A percentile compares a stretch with the other conserved stretches of the same genome.
Evolutionary conservation across 352 stramenopile species (phyloP).

Genomic region (Stramenopiles sp.): DNA sequence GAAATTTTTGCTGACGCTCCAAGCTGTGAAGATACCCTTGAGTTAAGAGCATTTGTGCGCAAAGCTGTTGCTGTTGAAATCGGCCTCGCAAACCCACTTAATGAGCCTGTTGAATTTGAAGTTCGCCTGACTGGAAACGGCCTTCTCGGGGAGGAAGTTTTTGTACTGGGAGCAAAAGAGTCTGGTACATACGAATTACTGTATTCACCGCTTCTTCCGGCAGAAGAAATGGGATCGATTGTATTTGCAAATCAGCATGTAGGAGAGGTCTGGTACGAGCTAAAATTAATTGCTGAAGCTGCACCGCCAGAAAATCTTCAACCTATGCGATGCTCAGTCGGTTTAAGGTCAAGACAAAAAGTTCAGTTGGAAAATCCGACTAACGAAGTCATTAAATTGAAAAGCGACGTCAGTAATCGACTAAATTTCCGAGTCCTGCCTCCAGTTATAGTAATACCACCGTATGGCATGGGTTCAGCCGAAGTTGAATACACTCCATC

Average conservation of each 20-base stretch:
- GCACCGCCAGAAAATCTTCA: conserved; percentile 35
- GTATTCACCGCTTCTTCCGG: conserved; percentile 59
- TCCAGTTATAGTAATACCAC: conserved; percentile 31
- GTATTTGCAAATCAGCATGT: conserved; percentile 64
- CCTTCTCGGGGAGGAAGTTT: conserved; percentile 46
- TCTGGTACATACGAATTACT: conserved; percentile 64
- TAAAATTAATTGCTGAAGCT: conserved; percentile 45
- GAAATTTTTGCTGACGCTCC: conserved; percentile 39
- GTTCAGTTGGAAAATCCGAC: conserved; percentile 70
- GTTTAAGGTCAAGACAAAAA: conserved; percentile 41
- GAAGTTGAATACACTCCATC: conserved; percentile 66
- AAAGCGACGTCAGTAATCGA: conserved; percentile 43
- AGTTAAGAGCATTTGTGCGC: conserved; percentile 53
- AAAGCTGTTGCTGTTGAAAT: conserved; percentile 64
- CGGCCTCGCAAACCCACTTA: conserved; percentile 58
- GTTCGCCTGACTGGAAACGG: conserved; percentile 58
- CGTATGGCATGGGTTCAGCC: conserved; percentile 43
- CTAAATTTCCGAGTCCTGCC: conserved; percentile 61
- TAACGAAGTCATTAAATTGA: conserved; percentile 43
- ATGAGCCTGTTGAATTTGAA: conserved; percentile 50
- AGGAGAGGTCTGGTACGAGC: conserved; percentile 76
- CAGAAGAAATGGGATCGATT: conserved; percentile 43
- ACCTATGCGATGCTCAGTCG: conserved; percentile 55
- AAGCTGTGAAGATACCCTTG: conserved; percentile 47
- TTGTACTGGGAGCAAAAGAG: conserved; percentile 43